Conservation (phyloP, 164 flowering plant species). For the Kalanchoe fedtschenkoi region DNA sequence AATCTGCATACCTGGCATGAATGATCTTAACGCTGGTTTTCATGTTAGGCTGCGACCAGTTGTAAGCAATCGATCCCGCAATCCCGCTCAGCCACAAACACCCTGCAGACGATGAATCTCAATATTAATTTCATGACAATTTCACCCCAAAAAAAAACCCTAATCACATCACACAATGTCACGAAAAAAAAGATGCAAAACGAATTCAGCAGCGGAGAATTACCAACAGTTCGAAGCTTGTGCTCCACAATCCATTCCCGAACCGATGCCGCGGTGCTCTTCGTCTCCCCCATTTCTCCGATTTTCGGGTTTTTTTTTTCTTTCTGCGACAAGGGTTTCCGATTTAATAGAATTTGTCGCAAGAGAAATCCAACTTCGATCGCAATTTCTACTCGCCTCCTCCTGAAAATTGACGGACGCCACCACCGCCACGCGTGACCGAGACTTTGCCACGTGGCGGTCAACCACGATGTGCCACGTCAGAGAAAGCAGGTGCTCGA, state of each 20-base stretch:
- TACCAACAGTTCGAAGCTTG: conserved; percentile 5
- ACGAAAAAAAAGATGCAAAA: too few species aligned
- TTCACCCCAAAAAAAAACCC: neutral
- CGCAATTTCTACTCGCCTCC: neutral
- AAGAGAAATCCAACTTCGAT: neutral
- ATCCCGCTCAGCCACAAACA: conserved; percentile 6
- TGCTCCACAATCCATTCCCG: conserved; percentile 5
- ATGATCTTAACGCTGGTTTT: conserved; percentile 6
- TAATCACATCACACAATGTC: neutral
- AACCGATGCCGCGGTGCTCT: neutral
- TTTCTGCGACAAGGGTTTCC: neutral
- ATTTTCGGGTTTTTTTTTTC: too few species aligned
- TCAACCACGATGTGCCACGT: neutral
- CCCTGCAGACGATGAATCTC: too few species aligned
- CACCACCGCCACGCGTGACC: neutral
- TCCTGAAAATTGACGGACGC: neutral
- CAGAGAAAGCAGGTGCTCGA: neutral
- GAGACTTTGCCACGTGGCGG: neutral
- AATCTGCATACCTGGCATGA: neutral
- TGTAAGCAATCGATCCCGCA: neutral
- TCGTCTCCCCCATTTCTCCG: neutral
- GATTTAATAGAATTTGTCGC: neutral
- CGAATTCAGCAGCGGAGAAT: too few species aligned
- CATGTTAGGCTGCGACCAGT: conserved; percentile 5
- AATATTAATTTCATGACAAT: too few species aligned